Base-by-base conservation (phyloP, 2,329 filamentous ascomycete genomes). In the Lithohypha guttulata region DNA sequence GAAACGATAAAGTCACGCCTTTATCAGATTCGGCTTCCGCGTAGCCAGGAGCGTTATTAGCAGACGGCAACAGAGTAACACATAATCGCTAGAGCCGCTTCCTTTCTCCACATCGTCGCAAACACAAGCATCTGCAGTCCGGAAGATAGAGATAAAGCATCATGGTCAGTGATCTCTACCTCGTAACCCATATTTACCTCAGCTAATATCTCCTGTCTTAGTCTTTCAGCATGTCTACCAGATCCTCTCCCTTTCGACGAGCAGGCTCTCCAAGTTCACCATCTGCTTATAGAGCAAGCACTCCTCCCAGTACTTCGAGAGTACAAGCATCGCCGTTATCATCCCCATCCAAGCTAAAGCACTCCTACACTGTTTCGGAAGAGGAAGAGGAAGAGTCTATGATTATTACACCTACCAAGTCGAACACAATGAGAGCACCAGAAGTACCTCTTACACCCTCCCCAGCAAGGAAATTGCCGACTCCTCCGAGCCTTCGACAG, bases 181-280 rank as follows among this genome's bases (percentile, higher is more conserved):
- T 7, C 20, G 8, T 36, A 4, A 29, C 15, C n/a, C 14, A 14
- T 27, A 9, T 21, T 7, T n/a, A 13, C 29, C n/a, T n/a, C n/a
- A n/a, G n/a, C n/a, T n/a, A n/a, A n/a, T n/a, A n/a, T n/a, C n/a
- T n/a, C n/a, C n/a, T n/a, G 13, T 17, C 14, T 15, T 33, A 40
- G 37, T 46, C 49, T n/a, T 79, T 79, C 44, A 83, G 81, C 61
- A 77, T 77, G 48, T 79, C 81, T 32, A 72, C 75, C 50, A 75
- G 82, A 56, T 69, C 73, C 17, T 83, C 81, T 7, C 78, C 81
- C 2, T 80, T 83, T 41, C 72, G 78, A 51, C 70, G 79, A 47
- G 73, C 73, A 6, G 81, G 78, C 2, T 70, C 64, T 3, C 76
- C 81, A 3, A 71, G 70, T 27, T 66, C 70, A 34, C 78, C 79